These are phyloP conservation scores for Ophiostoma pallidulum DNA, from an alignment of 2,329 filamentous ascomycete genomes.

Conservation along the genomic window DNA sequence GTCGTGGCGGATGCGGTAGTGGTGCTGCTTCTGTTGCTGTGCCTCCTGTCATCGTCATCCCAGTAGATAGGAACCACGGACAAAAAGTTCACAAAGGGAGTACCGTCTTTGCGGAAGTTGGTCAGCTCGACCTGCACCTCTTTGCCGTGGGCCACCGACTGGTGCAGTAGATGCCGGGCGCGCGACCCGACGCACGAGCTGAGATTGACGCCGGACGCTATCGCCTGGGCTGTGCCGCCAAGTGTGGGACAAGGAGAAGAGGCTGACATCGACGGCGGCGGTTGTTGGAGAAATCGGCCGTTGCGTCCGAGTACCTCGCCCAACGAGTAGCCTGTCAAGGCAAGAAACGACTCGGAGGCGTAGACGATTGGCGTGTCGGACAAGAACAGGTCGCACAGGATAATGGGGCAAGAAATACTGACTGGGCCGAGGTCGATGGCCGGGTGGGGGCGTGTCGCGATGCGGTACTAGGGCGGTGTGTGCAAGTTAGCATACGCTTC, in stretches of 20 bases:
- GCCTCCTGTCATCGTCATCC: constrained; percentile 41
- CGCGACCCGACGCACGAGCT: background rate
- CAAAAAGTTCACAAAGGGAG: constrained; percentile 70
- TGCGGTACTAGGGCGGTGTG: constrained; percentile 27
- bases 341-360: constrained; percentile 69
- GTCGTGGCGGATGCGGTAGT: too few relatives aligned
- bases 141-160: constrained; percentile 32
- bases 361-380: constrained; percentile 76
- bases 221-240: too few relatives aligned
- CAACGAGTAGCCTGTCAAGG: constrained; percentile 68
- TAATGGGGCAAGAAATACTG: constrained; percentile 74
- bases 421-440: constrained; percentile 72
- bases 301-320: constrained; percentile 70
- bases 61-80: constrained; percentile 75
- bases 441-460: constrained; percentile 62
- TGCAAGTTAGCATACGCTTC: too few relatives aligned
- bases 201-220: constrained; percentile 35
- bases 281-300: constrained; percentile 75
- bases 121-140: constrained; percentile 49
- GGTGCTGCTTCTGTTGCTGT: background rate
- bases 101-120: constrained; percentile 75
- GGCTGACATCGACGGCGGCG: constrained; percentile 23
- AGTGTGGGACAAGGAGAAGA: constrained; percentile 18
- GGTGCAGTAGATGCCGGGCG: constrained; percentile 43
- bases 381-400: constrained; percentile 67